Percentiles rank a stretch among this genome's conserved stretches.
phyloP scores from a whole-genome alignment of 176 grass and related monocot genomes.

The Cenchrus purpureus region DNA sequence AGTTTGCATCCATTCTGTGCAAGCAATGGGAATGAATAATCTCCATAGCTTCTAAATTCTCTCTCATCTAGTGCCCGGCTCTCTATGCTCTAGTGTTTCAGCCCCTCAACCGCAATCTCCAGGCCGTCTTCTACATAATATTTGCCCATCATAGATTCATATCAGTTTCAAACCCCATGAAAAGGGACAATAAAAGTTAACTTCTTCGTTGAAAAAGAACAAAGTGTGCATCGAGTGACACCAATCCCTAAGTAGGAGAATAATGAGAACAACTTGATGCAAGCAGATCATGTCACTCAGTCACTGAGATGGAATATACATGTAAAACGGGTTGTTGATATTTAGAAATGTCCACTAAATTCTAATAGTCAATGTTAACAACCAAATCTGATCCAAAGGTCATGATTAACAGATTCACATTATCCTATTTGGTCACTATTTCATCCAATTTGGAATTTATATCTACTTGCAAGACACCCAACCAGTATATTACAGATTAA shows the following conservation, averaged over 20 bases:
- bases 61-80: neutral
- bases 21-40: neutral
- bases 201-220: neutral
- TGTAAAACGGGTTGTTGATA: neutral
- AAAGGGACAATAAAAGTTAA: neutral
- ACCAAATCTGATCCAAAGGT: conserved; percentile 19
- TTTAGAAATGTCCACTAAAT: neutral
- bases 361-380: neutral
- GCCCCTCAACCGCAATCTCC: neutral
- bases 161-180: conserved; percentile 6
- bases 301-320: conserved; percentile 32
- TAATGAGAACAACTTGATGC: conserved; percentile 12
- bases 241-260: conserved; percentile 7
- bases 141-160: neutral
- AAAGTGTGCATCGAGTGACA: neutral
- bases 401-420: neutral
- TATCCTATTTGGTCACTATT: neutral
- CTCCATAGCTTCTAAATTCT: no score
- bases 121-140: neutral
- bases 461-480: conserved; percentile 9
- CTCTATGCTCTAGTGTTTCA: neutral
- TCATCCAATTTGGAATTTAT: conserved; percentile 15
- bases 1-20: neutral
- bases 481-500: neutral
- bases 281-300: conserved; percentile 8